Percentiles rank a stretch among this genome's conserved stretches.
phyloP scores from a whole-genome alignment of 768 basidiomycete species.

The Tulasnella sp. region DNA sequence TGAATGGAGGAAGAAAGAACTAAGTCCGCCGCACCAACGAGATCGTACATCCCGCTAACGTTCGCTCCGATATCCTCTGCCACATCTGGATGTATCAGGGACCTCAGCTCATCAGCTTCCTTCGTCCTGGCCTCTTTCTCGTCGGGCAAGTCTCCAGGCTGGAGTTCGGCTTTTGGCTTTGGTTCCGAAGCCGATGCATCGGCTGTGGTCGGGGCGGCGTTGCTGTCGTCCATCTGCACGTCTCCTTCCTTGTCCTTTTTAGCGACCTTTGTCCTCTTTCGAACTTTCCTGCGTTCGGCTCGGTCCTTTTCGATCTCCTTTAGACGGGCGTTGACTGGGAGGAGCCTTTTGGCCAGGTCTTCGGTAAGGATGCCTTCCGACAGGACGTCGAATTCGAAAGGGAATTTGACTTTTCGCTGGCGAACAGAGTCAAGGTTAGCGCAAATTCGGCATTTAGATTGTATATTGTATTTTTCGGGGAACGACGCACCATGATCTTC shows the following conservation, averaged over 20 bases:
- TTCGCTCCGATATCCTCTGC: conserved; percentile 63
- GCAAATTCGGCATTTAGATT: neutral
- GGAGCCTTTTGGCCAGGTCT: conserved; percentile 59
- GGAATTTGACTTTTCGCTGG: conserved; percentile 87
- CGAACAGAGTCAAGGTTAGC: neutral
- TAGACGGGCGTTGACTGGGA: conserved; percentile 57
- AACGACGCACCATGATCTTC: conserved; percentile 75
- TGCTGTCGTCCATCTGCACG: conserved; percentile 20
- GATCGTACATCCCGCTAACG: conserved; percentile 75
- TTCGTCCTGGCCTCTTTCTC: conserved; percentile 51
- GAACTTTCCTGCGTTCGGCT: conserved; percentile 66
- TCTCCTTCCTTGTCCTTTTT: conserved; percentile 24
- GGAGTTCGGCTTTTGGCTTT: neutral
- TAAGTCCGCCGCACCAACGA: conserved; percentile 51
- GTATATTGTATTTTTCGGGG: neutral
- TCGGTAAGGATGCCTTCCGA: conserved; percentile 60
- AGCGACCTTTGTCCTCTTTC: conserved; percentile 53
- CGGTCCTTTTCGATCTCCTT: conserved; percentile 79
- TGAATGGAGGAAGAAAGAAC: neutral
- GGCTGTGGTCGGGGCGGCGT: neutral
- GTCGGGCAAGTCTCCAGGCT: conserved; percentile 27
- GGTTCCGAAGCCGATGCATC: neutral
- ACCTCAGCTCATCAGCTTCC: conserved; percentile 55
- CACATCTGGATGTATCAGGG: conserved; percentile 49
- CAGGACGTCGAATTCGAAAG: conserved; percentile 73